Conservation (phyloP, 768 basidiomycete genomes). For the Psilocybe subaeruginosa region DNA sequence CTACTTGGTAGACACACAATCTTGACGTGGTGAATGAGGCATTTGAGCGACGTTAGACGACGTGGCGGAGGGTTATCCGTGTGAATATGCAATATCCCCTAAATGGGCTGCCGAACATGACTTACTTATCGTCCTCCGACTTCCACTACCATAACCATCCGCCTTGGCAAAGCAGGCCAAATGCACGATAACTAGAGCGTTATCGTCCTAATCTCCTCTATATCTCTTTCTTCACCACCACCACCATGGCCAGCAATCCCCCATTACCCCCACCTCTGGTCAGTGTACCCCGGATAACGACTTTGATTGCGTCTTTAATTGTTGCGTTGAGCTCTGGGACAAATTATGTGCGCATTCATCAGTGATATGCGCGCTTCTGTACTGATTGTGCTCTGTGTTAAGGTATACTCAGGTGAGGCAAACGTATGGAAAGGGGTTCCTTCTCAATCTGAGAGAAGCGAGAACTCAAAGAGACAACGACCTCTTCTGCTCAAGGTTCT, state of each 20-base stretch:
- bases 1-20: neutral
- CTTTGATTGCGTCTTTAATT: constrained; percentile 57
- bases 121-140: neutral
- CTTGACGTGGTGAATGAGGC: neutral
- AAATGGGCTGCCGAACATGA: neutral
- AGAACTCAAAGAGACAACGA: neutral
- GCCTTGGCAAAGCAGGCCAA: neutral
- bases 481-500: neutral
- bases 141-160: neutral
- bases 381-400: constrained; percentile 5
- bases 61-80: neutral
- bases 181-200: constrained; percentile 10
- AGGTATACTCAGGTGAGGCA: constrained; percentile 48
- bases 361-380: neutral
- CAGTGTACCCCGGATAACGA: constrained; percentile 45
- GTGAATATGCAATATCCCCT: constrained; percentile 1
- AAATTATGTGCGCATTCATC: constrained; percentile 61
- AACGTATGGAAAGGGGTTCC: neutral
- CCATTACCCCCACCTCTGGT: constrained; percentile 31
- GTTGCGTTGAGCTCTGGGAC: constrained; percentile 71
- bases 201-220: neutral
- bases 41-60: neutral
- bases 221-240: neutral
- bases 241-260: constrained; percentile 22
- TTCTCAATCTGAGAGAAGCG: neutral